Evolutionary conservation across 2,329 filamentous ascomycete genomes (phyloP).

Genomic region (Cordyceps farinosa): DNA sequence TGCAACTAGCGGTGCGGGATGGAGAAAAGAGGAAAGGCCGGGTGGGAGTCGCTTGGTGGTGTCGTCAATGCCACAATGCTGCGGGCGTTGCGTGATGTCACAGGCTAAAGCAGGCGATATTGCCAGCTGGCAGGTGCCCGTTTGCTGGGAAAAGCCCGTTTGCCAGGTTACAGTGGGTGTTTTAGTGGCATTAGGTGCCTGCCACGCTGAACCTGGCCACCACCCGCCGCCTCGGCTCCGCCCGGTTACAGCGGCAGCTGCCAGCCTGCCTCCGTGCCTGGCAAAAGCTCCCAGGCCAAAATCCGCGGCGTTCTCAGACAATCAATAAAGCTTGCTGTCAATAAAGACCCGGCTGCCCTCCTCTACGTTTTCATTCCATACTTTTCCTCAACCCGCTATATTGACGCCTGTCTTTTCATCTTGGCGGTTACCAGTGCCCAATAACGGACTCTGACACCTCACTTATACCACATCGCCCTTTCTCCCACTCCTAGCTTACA

Average conservation of each 20-base stretch:
- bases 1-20: slow-evolving; percentile 4
- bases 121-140: slow-evolving; percentile 7
- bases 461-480: slow-evolving; percentile 1
- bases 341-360: slow-evolving; percentile 13
- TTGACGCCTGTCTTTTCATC: background rate
- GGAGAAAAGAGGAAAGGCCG: background rate
- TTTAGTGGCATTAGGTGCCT: background rate
- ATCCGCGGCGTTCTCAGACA: background rate
- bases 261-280: background rate
- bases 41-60: background rate
- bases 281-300: slow-evolving; percentile 2
- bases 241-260: slow-evolving; percentile 9
- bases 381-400: background rate
- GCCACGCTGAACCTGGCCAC: background rate
- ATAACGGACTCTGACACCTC: background rate
- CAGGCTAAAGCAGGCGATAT: background rate
- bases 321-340: background rate
- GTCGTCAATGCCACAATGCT: background rate
- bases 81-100: slow-evolving; percentile 4
- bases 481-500: background rate
- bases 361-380: background rate
- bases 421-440: background rate
- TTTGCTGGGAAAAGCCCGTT: background rate
- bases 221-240: slow-evolving; percentile 5
- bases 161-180: background rate